Evolutionary conservation across 257 asterid species (phyloP).

Genomic region (Sherardia arvensis): DNA sequence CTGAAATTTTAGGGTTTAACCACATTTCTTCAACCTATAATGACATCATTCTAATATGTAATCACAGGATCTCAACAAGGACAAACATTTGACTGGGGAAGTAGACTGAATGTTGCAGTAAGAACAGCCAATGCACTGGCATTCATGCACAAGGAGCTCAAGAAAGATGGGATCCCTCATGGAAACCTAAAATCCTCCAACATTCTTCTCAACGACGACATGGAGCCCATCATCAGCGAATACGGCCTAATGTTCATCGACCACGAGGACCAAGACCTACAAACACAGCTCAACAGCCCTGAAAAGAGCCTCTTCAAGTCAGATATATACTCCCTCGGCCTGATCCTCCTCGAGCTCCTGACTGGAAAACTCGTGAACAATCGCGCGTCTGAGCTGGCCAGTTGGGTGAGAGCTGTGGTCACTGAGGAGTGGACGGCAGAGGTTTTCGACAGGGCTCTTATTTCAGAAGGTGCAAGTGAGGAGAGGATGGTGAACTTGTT

Average conservation of each 20-base stretch:
- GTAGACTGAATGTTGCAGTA: constrained; percentile 42
- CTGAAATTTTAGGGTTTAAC: not conserved
- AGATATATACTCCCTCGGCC: constrained; percentile 47
- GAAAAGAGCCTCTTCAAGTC: constrained; percentile 18
- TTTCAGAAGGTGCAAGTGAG: constrained; percentile 48
- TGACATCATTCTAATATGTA: not conserved
- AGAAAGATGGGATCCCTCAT: constrained; percentile 44
- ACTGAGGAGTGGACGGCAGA: constrained; percentile 76
- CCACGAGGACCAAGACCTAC: constrained; percentile 18
- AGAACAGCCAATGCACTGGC: constrained; percentile 46
- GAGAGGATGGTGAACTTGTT: constrained; percentile 55
- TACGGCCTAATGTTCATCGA: constrained; percentile 37
- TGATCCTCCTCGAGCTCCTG: constrained; percentile 57
- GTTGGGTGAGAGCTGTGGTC: constrained; percentile 61
- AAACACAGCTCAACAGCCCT: constrained; percentile 8
- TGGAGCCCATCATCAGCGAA: constrained; percentile 62
- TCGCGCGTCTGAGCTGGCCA: constrained; percentile 42
- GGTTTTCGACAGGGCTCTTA: constrained; percentile 49
- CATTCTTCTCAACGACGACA: constrained; percentile 35
- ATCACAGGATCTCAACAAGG: constrained; percentile 40
- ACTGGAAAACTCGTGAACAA: constrained; percentile 56
- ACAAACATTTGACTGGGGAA: constrained; percentile 39
- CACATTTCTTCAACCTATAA: not conserved
- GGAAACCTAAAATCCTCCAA: constrained; percentile 72
- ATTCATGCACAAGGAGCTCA: constrained; percentile 48